These are phyloP conservation scores for Neoascochyta sp. DNA, from an alignment of 2,329 filamentous ascomycete genomes.

Conservation along the genomic window DNA sequence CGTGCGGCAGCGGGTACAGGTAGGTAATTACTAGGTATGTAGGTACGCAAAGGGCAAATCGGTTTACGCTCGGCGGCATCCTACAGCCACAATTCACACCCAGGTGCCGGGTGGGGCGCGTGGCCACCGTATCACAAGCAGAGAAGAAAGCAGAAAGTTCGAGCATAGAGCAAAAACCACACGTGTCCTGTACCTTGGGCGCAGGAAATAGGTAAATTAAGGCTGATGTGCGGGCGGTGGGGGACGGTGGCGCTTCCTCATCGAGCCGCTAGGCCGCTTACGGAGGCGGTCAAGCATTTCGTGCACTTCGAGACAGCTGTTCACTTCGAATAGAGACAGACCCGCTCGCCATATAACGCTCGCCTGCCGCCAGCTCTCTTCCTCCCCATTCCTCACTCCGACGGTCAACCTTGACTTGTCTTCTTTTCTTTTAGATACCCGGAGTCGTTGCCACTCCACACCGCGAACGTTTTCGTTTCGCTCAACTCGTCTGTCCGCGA, in stretches of 20 bases:
- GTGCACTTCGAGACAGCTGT: constrained; percentile 28
- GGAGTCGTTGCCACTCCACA: constrained; percentile 21
- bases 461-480: constrained; percentile 24
- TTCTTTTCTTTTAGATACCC: constrained; percentile 30
- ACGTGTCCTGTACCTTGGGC: constrained; percentile 30
- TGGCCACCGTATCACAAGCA: constrained; percentile 6
- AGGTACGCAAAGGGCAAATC: no score
- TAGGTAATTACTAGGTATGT: no score
- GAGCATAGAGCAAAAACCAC: constrained; percentile 16
- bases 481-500: constrained; percentile 14
- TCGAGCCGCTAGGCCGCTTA: constrained; percentile 19
- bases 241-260: constrained; percentile 17
- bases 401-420: constrained; percentile 18
- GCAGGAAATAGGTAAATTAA: constrained; percentile 28
- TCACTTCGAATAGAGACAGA: constrained; percentile 27
- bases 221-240: constrained; percentile 26
- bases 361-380: constrained; percentile 19
- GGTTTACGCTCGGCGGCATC: neutral
- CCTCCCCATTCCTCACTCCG: constrained; percentile 16
- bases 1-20: no score
- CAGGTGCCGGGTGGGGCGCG: no score
- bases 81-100: neutral
- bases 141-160: constrained; percentile 15
- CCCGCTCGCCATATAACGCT: constrained; percentile 29
- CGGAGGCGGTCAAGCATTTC: constrained; percentile 16